Conservation (phyloP, 1,139 yeast genomes). For the Suhomyces chickasaworum region DNA sequence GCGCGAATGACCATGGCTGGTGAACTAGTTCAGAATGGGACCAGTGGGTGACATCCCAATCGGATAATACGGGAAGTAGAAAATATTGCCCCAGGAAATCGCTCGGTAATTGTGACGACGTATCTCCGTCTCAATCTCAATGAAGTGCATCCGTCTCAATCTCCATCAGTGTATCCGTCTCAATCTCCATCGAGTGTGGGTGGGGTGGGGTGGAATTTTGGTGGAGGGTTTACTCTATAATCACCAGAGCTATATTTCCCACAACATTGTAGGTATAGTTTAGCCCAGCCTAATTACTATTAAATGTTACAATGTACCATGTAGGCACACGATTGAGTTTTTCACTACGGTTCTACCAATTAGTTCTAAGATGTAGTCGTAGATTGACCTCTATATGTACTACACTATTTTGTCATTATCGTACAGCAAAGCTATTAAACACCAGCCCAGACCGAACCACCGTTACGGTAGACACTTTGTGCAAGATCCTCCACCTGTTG, state of each 20-base stretch:
- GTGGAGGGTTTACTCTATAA: no score
- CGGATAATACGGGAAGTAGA: neutral
- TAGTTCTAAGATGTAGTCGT: neutral
- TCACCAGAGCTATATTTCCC: no score
- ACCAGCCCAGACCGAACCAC: slow-evolving; percentile 46
- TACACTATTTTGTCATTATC: neutral
- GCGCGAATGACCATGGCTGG: neutral
- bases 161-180: no score
- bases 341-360: no score
- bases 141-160: no score
- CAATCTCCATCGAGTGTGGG: no score
- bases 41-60: neutral
- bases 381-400: neutral
- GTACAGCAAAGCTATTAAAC: slow-evolving; percentile 16
- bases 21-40: neutral
- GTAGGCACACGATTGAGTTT: no score
- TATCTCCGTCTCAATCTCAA: no score
- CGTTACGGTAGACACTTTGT: slow-evolving; percentile 37
- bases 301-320: no score
- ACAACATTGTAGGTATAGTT: no score
- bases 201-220: no score
- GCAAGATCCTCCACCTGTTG: slow-evolving; percentile 68
- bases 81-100: neutral
- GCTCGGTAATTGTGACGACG: neutral
- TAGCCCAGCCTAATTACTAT: no score